Base-by-base conservation (phyloP, 257 asterid genomes). In the Nicotiana benthamiana region DNA sequence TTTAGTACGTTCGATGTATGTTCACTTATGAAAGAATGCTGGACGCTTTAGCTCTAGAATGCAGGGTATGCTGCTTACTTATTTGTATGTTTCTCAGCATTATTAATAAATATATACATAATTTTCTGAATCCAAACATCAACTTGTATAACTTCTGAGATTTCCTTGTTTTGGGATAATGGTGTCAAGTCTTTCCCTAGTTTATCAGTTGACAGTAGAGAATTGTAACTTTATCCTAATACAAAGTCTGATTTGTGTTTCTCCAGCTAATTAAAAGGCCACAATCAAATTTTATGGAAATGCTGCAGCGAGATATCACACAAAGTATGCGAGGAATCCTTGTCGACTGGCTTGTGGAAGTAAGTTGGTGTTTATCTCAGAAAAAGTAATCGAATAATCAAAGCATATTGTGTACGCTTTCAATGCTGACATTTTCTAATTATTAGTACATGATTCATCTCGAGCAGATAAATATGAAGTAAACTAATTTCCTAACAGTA, bases 291-390 rank as follows among this genome's bases (percentile, higher is more conserved):
- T 95, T 92, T 82, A 95, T 93, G 95, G 94, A 95, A 87, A 89
- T 77, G 81, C 34, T 89, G 84, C 99, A 95, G 88, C 84, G 34
- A 18, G 98, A 95, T 83, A 88, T 95, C 83, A 89, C 89, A 36
- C 88, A 77, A 52, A 84, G 88, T 76, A 95, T 93, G 98, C 87
- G 99, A 62, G 89, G 90, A 43, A 93, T 92, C 83, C 89, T 95
- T 86, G 85, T 95, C 22, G 97, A 95, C 83, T 95, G 99, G 99
- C 97, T 95, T 82, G 97, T 93, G 78, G 97, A 92, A 95, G 99
- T 95, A 70, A 26, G 92, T 75, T 43, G 40, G 59, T 51, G 26
- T 74, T 74, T 24, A 74, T 48, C 61, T 74, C 28, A 26, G 32
- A 72, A 24, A 4, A 48, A 8, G 10, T 7, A 74, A 74, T 20